A percentile compares a stretch with the other conserved stretches of the same genome.
phyloP scores from a whole-genome alignment of 129 eudicot genomes.

The Flaveria ramosissima region DNA sequence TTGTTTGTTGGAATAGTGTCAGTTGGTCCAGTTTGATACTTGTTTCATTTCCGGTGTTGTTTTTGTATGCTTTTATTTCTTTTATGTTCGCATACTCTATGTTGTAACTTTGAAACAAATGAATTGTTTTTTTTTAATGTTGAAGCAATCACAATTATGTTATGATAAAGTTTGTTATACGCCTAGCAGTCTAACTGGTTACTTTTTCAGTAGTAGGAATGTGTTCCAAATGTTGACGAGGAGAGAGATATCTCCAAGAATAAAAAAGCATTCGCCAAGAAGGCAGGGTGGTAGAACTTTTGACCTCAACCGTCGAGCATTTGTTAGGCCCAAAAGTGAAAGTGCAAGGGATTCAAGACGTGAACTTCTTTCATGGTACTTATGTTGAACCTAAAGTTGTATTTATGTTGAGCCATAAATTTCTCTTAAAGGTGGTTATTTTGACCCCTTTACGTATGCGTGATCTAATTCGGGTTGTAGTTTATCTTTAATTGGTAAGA shows the following conservation, averaged over 20 bases:
- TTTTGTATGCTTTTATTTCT: constrained; percentile 2
- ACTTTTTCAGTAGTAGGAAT: constrained; percentile 46
- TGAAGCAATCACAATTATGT: not conserved
- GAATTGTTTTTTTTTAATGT: not conserved
- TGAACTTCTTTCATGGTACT: constrained; percentile 64
- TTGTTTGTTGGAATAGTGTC: not conserved
- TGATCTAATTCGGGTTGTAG: not conserved
- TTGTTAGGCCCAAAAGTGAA: constrained; percentile 40
- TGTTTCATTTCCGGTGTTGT: constrained; percentile 9
- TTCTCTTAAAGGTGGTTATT: not conserved
- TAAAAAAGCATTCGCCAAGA: constrained; percentile 40
- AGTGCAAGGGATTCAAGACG: constrained; percentile 57
- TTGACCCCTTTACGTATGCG: not conserved
- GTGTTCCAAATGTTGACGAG: constrained; percentile 49
- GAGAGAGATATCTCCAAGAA: constrained; percentile 62
- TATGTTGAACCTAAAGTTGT: not conserved
- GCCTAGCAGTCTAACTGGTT: constrained; percentile 11
- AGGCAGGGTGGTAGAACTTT: constrained; percentile 42
- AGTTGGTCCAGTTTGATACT: not conserved
- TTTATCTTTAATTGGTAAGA: not conserved
- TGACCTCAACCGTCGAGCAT: constrained; percentile 21
- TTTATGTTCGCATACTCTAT: constrained; percentile 10
- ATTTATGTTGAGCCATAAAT: not conserved
- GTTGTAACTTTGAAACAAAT: constrained; percentile 9
- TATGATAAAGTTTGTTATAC: constrained; percentile 11